Evolutionary conservation across 345 rosid genomes (phyloP).

Genomic region (Eucalyptus pumila): DNA sequence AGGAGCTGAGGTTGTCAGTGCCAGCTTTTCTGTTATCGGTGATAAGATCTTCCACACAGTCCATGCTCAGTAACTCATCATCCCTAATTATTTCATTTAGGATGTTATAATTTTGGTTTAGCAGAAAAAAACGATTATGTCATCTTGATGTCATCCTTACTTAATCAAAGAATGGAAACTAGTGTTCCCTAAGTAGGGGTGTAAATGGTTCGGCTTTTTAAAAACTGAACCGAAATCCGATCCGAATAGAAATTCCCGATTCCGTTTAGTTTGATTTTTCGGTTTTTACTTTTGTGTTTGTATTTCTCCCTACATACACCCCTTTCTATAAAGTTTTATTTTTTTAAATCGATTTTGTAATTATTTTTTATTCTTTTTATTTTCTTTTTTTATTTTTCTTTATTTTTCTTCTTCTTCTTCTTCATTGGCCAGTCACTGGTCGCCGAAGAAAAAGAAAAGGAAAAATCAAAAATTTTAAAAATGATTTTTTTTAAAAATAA

Average conservation of each 20-base stretch:
- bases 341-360: no score
- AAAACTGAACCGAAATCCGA: not conserved
- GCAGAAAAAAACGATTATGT: not conserved
- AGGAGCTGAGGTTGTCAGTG: constrained; percentile 44
- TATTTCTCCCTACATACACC: no score
- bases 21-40: constrained; percentile 18
- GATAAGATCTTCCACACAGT: constrained; percentile 34
- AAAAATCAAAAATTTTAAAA: no score
- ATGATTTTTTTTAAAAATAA: rapidly evolving
- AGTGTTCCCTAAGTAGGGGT: not conserved
- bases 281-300: no score
- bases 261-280: rapidly evolving
- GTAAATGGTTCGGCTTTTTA: not conserved
- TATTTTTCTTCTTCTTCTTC: no score
- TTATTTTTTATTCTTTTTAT: no score
- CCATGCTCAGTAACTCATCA: constrained; percentile 29
- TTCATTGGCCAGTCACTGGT: rapidly evolving
- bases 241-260: no score
- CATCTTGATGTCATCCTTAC: not conserved
- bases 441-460: no score
- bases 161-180: not conserved
- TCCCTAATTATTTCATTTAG: no score
- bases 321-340: no score
- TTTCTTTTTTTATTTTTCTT: no score
- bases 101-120: not conserved